Conservation (phyloP, 2,329 filamentous ascomycete species). For the Pseudogymnoascus sp. region DNA sequence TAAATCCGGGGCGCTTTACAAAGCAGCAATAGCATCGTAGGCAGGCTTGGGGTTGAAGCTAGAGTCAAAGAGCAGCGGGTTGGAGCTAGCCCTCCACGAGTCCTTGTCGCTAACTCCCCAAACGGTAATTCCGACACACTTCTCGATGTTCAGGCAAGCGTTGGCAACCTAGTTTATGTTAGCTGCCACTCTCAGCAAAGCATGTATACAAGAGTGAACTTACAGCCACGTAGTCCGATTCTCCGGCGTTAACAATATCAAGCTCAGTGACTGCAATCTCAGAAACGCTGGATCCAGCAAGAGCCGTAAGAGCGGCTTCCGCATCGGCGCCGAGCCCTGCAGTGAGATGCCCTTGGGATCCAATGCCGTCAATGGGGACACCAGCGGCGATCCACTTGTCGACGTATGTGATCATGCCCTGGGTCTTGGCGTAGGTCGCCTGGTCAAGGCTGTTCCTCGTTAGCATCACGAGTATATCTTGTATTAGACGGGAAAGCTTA, state of each 20-base stretch:
- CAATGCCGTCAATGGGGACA: constrained; percentile 57
- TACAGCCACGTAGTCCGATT: constrained; percentile 18
- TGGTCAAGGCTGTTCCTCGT: background rate
- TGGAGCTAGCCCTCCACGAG: constrained; percentile 41
- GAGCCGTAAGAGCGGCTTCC: constrained; percentile 30
- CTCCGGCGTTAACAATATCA: constrained; percentile 52
- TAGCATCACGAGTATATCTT: constrained; percentile 33
- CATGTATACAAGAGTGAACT: background rate
- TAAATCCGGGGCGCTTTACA: background rate
- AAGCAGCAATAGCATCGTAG: constrained; percentile 32
- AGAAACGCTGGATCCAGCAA: constrained; percentile 15
- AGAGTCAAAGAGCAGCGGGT: constrained; percentile 46
- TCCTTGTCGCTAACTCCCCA: constrained; percentile 41
- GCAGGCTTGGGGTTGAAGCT: constrained; percentile 43
- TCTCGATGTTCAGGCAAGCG: constrained; percentile 24
- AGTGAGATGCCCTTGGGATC: constrained; percentile 47
- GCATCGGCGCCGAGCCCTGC: constrained; percentile 47
- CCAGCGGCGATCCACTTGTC: constrained; percentile 55
- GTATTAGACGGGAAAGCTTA: constrained; percentile 29
- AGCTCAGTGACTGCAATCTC: constrained; percentile 61
- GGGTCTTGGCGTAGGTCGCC: constrained; percentile 49
- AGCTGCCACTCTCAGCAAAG: background rate
- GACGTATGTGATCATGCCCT: constrained; percentile 49
- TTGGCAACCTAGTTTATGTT: constrained; percentile 16
- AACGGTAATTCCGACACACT: constrained; percentile 29